Evolutionary conservation across 2,329 filamentous ascomycete species (phyloP).

Genomic region (Hypoxylon sp.): DNA sequence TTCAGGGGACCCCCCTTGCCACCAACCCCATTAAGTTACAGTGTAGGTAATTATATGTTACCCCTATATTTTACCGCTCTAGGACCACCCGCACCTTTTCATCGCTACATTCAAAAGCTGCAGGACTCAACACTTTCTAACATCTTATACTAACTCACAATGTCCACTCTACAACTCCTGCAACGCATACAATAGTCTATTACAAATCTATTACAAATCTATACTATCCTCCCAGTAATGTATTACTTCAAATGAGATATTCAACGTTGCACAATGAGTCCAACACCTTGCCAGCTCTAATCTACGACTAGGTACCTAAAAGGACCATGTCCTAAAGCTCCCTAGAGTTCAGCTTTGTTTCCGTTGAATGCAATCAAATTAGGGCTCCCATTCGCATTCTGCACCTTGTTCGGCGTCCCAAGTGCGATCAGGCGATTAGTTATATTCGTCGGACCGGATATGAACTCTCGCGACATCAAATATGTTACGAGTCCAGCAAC

Average conservation of each 20-base stretch:
- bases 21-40: slow-evolving; percentile 8
- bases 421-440: slow-evolving; percentile 41
- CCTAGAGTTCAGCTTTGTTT: slow-evolving; percentile 39
- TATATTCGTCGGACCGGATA: slow-evolving; percentile 39
- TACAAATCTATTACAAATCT: neutral
- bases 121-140: too few relatives aligned
- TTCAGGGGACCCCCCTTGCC: slow-evolving; percentile 22
- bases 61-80: neutral
- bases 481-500: slow-evolving; percentile 50
- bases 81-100: neutral
- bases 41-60: too few relatives aligned
- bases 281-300: neutral
- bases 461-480: slow-evolving; percentile 47
- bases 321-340: slow-evolving; percentile 25
- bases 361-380: slow-evolving; percentile 52
- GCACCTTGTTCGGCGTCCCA: slow-evolving; percentile 45
- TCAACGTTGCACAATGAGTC: neutral
- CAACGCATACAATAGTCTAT: too few relatives aligned
- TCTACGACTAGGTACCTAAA: neutral
- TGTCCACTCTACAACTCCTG: too few relatives aligned
- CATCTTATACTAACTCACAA: too few relatives aligned
- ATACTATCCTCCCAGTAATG: neutral
- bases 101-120: neutral
- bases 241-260: neutral
- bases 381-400: slow-evolving; percentile 44